These are phyloP conservation scores for Alternaria conjuncta DNA, from an alignment of 2,329 filamentous ascomycete species.

Conservation along the genomic window DNA sequence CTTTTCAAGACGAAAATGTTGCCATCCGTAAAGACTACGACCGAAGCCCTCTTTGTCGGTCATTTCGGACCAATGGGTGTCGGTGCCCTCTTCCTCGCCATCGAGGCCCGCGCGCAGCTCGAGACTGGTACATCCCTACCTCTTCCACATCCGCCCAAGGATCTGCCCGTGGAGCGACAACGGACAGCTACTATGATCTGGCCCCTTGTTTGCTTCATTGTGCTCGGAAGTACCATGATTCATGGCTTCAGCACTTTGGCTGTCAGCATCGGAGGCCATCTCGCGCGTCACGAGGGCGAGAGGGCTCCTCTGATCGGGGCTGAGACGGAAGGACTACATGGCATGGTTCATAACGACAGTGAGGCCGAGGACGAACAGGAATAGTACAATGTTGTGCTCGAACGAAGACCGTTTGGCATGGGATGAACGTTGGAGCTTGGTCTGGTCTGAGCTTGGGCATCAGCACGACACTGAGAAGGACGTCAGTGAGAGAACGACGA, in stretches of 20 bases:
- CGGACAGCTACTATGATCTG: conserved; percentile 57
- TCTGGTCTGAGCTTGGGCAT: background rate
- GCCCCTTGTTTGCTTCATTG: conserved; percentile 63
- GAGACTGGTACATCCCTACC: conserved; percentile 58
- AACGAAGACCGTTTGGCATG: background rate
- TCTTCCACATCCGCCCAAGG: conserved; percentile 51
- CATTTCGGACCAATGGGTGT: conserved; percentile 66
- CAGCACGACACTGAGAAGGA: background rate
- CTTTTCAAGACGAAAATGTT: conserved; percentile 53
- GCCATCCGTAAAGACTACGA: conserved; percentile 57
- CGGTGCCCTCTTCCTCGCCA: conserved; percentile 62
- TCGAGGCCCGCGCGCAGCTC: conserved; percentile 61
- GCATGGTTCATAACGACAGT: conserved; percentile 57
- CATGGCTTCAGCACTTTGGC: conserved; percentile 61
- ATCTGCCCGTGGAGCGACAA: conserved; percentile 42
- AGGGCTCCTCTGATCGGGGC: conserved; percentile 58
- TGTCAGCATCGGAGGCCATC: conserved; percentile 59
- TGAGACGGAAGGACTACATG: conserved; percentile 58
- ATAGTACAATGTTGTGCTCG: background rate
- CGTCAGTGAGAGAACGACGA: background rate
- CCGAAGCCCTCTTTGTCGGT: conserved; percentile 62
- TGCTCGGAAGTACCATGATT: conserved; percentile 61
- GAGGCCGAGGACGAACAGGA: conserved; percentile 12
- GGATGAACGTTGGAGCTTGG: background rate
- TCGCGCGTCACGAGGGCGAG: conserved; percentile 54